Evolutionary conservation across 345 rosid genomes (phyloP), one percentile per base, ranked within the genome.

Genomic region (Pistacia atlantica): DNA sequence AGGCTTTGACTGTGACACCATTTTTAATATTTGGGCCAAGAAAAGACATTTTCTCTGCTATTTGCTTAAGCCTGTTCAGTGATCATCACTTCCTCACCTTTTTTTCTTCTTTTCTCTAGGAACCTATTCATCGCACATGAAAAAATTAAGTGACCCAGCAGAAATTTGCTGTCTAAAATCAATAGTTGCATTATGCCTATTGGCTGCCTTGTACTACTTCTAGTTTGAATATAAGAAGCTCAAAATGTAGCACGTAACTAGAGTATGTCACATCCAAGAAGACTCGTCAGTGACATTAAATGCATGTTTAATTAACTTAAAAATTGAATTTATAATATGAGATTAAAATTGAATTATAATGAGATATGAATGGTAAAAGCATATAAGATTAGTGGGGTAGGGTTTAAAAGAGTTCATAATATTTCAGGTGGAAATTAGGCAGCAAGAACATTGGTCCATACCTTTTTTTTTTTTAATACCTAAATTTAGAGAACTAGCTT

Each of bases 381-480:
- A 42, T 42, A 42, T 42, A 37, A 5, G 14, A 4, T 13, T 8
- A 7, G 52, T 20, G 35, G 75, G 35, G 14, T 16, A n/a, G 65
- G 49, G 2, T n/a, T n/a, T n/a, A n/a, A n/a, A n/a, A n/a, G n/a
- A n/a, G 17, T 10, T 52, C 3, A 33, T 61, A 60, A 67, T 25
- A 57, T 62, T 76, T 67, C 75, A 67, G 75, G 71, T 69, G 79
- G 65, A 68, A 71, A 73, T 58, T 72, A 25, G 66, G 35, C 70
- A 71, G 62, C 46, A 66, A 66, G 67, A 77, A 37, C 58, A 45
- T 48, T 45, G 75, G 83, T 81, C 83, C 79, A 81, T 74, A 18
- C 77, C 46, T 69, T 78, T 17, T 48, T 11, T 42, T 67, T 66
- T n/a, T 71, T 60, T 70, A 22, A 69, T 17, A 73, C 73, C 75